Conservation (phyloP, 331 rosid species). For the Quercus tomentella region DNA sequence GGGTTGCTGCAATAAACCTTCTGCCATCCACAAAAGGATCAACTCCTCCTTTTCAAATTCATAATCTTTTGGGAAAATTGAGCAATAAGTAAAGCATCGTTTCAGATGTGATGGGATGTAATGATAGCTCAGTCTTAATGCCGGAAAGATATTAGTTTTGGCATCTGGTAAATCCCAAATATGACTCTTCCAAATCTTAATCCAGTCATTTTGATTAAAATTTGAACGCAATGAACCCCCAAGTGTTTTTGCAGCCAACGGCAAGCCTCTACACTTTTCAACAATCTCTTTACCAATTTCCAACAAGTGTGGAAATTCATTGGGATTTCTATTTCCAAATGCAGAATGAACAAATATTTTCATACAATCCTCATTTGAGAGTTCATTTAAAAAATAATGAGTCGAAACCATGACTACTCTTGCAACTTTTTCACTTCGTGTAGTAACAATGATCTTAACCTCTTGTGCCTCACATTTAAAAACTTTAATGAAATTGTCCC, state of each 20-base stretch:
- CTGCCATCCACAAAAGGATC: conserved; percentile 19
- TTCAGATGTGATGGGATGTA: conserved; percentile 12
- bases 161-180: background rate
- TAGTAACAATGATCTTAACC: conserved; percentile 21
- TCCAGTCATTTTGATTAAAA: background rate
- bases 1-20: conserved; percentile 5
- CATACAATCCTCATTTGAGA: conserved; percentile 28
- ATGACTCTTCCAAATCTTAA: background rate
- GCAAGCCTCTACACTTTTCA: conserved; percentile 19
- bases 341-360: conserved; percentile 21
- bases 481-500: conserved; percentile 7
- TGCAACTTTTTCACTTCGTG: conserved; percentile 14
- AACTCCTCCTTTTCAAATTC: conserved; percentile 9
- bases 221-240: conserved; percentile 8
- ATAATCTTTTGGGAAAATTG: conserved; percentile 15
- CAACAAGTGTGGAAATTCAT: background rate
- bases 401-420: background rate
- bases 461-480: conserved; percentile 5
- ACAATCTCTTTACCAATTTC: conserved; percentile 15
- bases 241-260: conserved; percentile 14
- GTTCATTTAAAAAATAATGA: background rate
- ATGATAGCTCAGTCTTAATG: conserved; percentile 10
- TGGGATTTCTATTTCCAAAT: background rate
- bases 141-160: background rate
- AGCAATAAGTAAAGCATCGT: conserved; percentile 19